Evolutionary conservation across 352 stramenopile genomes (phyloP), one percentile per base, ranked within the genome.

Genomic region (Globisporangium spiculum): DNA sequence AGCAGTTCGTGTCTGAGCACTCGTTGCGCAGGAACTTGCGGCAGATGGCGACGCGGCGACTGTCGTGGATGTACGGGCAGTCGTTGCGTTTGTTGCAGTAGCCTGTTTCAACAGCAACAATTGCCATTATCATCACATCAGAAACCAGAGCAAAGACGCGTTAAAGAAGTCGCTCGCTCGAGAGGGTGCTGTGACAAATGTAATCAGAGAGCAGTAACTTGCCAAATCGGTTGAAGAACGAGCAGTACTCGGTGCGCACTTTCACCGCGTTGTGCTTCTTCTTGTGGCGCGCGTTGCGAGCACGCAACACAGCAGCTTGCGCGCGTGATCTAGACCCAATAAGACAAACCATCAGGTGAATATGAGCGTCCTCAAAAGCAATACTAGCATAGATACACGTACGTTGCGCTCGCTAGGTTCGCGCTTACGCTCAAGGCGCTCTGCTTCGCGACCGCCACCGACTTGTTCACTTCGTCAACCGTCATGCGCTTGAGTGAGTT

Each of bases 41-140:
- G 44, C 87, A 95, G 59, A 95, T 88, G n/a, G 80, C 78, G 55
- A 93, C 75, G n/a, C 80, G 85, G 22, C 87, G 85, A 68, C 85
- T 95, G 67, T 95, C 87, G 62, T 95, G 87, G 66, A 95, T 89
- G 70, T 90, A 93, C 63, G 78, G 82, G 73, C 87, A 95, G 18
- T 75, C 75, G 67, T 92, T 83, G 70, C 90, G 86, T 58, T 91
- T 90, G 63, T 91, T 95, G 73, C 87, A 95, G 60, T 84, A 91
- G 12, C 87, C 87, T 94, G 65, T 53, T 30, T 22, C 18, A 30
- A 16, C 55, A 24, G 54, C 36, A 69, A 41, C 53, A 54, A 22
- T 52, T 18, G 67, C 1, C 10, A 70, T 18, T 60, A 14, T 8
- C 20, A 30, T 34, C 56, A 65, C 9, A 34, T 3, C 20, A 36